Base-by-base conservation (phyloP, 805 yeast genomes). In the Wickerhamomyces chaumierensis region DNA sequence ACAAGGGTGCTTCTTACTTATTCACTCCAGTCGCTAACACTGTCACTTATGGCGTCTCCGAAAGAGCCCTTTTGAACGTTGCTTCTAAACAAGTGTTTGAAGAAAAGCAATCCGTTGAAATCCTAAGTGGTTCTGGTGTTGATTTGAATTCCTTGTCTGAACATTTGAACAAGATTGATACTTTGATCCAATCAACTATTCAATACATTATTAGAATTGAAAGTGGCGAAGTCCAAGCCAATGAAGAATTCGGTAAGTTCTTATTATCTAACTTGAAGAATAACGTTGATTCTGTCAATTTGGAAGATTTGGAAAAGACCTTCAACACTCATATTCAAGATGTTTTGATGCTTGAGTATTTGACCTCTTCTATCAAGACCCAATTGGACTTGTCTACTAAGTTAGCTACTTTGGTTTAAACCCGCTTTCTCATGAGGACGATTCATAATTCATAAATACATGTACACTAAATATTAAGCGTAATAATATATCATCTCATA, bases 301-400 rank as follows among this genome's bases (percentile, higher is more conserved):
- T 48, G 45, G 74, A 71, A 34, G 68, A 68, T 37, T 66, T 81
- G 50, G 75, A 73, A 53, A 60, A 67, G 46, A 69, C 77, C 44
- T 76, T 84, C 68, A 75, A 74, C 55, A 68, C 73, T 29, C 87
- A 83, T 57, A 67, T 79, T 55, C 86, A 83, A 58, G 95, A 86
- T 52, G 77, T 85, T 33, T 68, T 82, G 44, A 74, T 85, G 76
- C 72, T 86, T 45, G 90, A 83, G 56, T 82, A 80, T 56, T 69
- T 86, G 60, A 80, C 94, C 41, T 76, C 80, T 48, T 82, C 92
- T 39, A 77, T 86, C 50, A 83, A 81, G 64, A 81, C 86, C 46
- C 95, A 86, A 64, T 70, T 84, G 46, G 88, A 81, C 57, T 68
- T 81, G 53, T 75, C 86, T 52, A 77, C 86, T 36, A 76, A 82